A percentile compares a stretch with the other conserved stretches of the same genome.
phyloP scores from a whole-genome alignment of 2,329 filamentous ascomycete genomes.

The Anthostomella pinea region DNA sequence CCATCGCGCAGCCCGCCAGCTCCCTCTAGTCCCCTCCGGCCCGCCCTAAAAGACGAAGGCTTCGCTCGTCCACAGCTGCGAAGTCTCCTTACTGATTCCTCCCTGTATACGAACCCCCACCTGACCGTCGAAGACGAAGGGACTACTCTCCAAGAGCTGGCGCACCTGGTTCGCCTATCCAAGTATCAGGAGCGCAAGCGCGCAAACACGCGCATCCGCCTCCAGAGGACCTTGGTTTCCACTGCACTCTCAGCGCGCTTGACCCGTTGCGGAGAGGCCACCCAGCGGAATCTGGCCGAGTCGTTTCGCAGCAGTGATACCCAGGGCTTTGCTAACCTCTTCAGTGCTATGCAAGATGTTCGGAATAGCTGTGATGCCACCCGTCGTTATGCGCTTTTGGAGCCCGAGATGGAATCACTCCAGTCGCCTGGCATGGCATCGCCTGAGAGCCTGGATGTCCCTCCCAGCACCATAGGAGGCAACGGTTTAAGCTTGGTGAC shows the following conservation, averaged over 20 bases:
- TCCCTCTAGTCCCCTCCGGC: slow-evolving; percentile 33
- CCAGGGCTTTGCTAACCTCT: slow-evolving; percentile 69
- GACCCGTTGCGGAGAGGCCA: slow-evolving; percentile 70
- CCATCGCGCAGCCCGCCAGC: slow-evolving; percentile 22
- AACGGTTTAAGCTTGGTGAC: slow-evolving; percentile 36
- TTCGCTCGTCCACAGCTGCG: slow-evolving; percentile 44
- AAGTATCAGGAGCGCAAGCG: slow-evolving; percentile 81
- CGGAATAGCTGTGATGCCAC: slow-evolving; percentile 73
- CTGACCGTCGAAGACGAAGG: slow-evolving; percentile 60
- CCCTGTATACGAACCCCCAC: slow-evolving; percentile 62
- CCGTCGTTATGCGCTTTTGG: slow-evolving; percentile 66
- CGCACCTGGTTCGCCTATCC: slow-evolving; percentile 72
- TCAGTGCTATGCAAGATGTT: slow-evolving; percentile 76
- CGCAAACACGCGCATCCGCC: slow-evolving; percentile 66
- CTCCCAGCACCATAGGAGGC: slow-evolving; percentile 40
- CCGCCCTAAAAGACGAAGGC: slow-evolving; percentile 37
- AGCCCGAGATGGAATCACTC: slow-evolving; percentile 67
- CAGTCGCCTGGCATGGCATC: slow-evolving; percentile 50
- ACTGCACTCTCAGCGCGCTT: slow-evolving; percentile 73
- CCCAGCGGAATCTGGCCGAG: slow-evolving; percentile 73
- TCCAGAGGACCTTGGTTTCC: slow-evolving; percentile 72
- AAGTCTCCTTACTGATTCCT: slow-evolving; percentile 63
- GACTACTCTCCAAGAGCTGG: slow-evolving; percentile 73
- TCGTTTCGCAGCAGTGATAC: slow-evolving; percentile 78
- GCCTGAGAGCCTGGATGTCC: slow-evolving; percentile 49